Base-by-base conservation (phyloP, 495 filamentous ascomycete species). In the Trichoderma reesei region DNA sequence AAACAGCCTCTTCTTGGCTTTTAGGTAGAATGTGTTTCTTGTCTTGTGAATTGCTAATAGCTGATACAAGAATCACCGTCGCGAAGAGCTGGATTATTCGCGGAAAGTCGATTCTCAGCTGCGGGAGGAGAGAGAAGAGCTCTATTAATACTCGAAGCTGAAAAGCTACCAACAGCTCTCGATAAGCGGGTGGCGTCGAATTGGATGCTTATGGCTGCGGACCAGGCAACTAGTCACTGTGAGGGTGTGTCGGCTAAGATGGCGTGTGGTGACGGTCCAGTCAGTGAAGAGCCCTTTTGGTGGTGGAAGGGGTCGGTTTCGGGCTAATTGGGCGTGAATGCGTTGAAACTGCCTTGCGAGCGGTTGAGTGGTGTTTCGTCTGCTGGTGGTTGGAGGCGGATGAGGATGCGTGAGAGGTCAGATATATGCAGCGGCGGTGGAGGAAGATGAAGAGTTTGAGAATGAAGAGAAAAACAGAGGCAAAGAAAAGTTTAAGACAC, bases 171-270 rank as follows among this genome's bases (percentile, higher is more conserved):
- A 9, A 18, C 13, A 26, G 46, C 46, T 7, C 34, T 10, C 13
- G 20, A 33, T 20, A 56, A 56, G 31, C 51, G 51, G 51, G 51
- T 56, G 51, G 51, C 51, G 51, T 56, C 51, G 51, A 56, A 56
- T 56, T 56, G 18, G 51, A n/a, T 56, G 31, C 14, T 56, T 33
- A 56, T 13, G 34, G 51, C 3, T 56, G 51, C 51, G 51, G 51
- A 56, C 20, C 31, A 9, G 46, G 46, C 46, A n/a, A n/a, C n/a
- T n/a, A n/a, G n/a, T 56, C 9, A 8, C 31, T 56, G 13, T 36
- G 7, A 56, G 20, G 26, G 51, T 56, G 51, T 34, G 51, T 56
- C 51, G 51, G 26, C 51, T 34, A 56, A 34, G 51, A 56, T 34
- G 51, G 51, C 51, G 51, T 56, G 51, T 48, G 20, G 34, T 56